phyloP scores from a whole-genome alignment of 176 grass and related monocot species.

The Rhynchospora pubera region DNA sequence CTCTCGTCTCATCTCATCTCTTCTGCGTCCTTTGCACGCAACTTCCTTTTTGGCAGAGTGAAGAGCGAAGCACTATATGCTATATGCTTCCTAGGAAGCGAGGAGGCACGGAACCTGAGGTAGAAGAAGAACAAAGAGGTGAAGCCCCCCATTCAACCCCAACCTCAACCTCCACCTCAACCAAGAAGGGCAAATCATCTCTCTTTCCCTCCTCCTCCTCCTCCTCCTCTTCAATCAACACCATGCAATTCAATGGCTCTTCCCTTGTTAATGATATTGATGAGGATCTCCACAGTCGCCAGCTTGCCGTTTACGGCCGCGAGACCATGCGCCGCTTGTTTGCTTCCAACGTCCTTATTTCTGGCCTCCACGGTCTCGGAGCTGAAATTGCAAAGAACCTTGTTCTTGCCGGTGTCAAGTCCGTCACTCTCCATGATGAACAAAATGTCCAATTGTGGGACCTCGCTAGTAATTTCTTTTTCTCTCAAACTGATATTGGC shows the following conservation, averaged over 20 bases:
- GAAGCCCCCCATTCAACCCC: not conserved
- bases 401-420: conserved; percentile 46
- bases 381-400: conserved; percentile 65
- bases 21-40: not conserved
- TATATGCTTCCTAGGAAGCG: conserved; percentile 58
- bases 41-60: no score
- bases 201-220: conserved; percentile 3
- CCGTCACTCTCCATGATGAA: conserved; percentile 44
- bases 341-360: conserved; percentile 66
- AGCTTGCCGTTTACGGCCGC: conserved; percentile 72
- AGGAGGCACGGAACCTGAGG: conserved; percentile 33
- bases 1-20: not conserved
- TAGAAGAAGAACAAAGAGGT: conserved; percentile 25
- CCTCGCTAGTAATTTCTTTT: conserved; percentile 45
- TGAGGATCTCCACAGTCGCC: conserved; percentile 88
- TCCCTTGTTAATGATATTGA: conserved; percentile 52
- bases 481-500: conserved; percentile 38
- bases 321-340: conserved; percentile 81
- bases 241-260: conserved; percentile 6
- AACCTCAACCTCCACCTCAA: no score
- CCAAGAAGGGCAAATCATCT: conserved; percentile 19
- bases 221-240: conserved; percentile 10
- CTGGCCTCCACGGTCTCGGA: conserved; percentile 63
- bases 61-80: conserved; percentile 39
- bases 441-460: conserved; percentile 37